These are phyloP conservation scores for Thyridium curvatum DNA, from an alignment of 2,329 filamentous ascomycete species.

Conservation along the genomic window DNA sequence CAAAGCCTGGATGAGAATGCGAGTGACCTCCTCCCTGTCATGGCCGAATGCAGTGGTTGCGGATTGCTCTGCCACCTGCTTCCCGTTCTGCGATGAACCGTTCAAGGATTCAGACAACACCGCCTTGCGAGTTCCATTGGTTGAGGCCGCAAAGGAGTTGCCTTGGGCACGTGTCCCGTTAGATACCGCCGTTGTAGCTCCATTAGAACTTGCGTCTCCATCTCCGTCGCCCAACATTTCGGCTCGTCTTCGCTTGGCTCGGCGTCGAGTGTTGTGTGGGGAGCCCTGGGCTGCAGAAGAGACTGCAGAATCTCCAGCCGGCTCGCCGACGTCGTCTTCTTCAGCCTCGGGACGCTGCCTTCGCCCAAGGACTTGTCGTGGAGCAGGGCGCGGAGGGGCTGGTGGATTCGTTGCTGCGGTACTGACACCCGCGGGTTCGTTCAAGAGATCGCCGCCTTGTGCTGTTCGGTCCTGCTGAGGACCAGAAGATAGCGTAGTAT, in stretches of 20 bases:
- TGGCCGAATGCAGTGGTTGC: constrained; percentile 54
- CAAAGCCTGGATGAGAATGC: constrained; percentile 86
- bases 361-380: constrained; percentile 44
- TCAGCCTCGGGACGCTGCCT: constrained; percentile 43
- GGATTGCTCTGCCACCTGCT: constrained; percentile 5
- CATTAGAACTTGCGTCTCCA: constrained; percentile 42
- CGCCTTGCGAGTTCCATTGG: constrained; percentile 43
- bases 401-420: constrained; percentile 13
- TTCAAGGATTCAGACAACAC: constrained; percentile 38
- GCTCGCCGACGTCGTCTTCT: constrained; percentile 21
- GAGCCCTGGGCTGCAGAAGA: constrained; percentile 4
- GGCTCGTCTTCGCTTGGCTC: constrained; percentile 53
- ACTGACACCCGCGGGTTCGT: constrained; percentile 11
- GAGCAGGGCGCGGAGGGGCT: constrained; percentile 9
- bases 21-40: constrained; percentile 84
- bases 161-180: constrained; percentile 48
- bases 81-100: constrained; percentile 41
- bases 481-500: constrained; percentile 12
- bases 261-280: constrained; percentile 19
- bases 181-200: constrained; percentile 42
- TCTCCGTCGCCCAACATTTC: constrained; percentile 59
- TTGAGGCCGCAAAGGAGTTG: constrained; percentile 24
- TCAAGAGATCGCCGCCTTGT: neutral
- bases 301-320: constrained; percentile 6
- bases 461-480: constrained; percentile 10